A percentile compares a stretch with the other conserved stretches of the same genome.
phyloP scores from a whole-genome alignment of 768 basidiomycete genomes.

The Scleroderma bovista region DNA sequence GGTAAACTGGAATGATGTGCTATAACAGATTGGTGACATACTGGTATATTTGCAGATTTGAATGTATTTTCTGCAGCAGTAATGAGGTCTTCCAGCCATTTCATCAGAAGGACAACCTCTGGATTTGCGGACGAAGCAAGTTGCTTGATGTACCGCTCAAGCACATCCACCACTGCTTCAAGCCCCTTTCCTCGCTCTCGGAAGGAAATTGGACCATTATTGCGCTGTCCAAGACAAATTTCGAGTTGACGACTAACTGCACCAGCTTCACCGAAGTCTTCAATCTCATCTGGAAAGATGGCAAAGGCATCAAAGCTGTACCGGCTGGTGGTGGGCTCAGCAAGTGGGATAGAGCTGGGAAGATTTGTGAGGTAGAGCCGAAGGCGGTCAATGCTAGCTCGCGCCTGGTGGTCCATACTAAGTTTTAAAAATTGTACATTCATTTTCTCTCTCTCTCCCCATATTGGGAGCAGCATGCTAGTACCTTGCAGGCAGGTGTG shows the following conservation, averaged over 20 bases:
- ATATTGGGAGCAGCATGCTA: too few species aligned
- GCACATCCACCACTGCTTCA: not conserved
- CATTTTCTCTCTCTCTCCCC: not conserved
- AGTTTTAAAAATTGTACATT: too few species aligned
- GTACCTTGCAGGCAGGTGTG: not conserved
- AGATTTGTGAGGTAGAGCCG: not conserved
- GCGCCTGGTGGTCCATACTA: too few species aligned
- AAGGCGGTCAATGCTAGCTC: not conserved
- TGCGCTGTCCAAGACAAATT: not conserved
- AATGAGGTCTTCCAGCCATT: slow-evolving; percentile 15
- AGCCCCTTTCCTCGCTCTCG: not conserved
- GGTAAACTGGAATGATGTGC: too few species aligned
- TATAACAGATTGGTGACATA: too few species aligned
- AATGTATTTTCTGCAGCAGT: slow-evolving; percentile 3
- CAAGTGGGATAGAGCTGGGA: not conserved
- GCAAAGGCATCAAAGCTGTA: too few species aligned
- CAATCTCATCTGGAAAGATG: not conserved
- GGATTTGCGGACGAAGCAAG: too few species aligned
- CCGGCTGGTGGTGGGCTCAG: not conserved
- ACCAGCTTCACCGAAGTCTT: not conserved
- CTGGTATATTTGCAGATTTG: not conserved
- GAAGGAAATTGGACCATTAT: not conserved
- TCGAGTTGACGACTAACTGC: not conserved
- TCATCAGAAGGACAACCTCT: too few species aligned
- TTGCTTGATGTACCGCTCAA: too few species aligned